Evolutionary conservation across 352 stramenopile genomes (phyloP), one percentile per base, ranked within the genome.

Genomic region (Phytophthora vignae): DNA sequence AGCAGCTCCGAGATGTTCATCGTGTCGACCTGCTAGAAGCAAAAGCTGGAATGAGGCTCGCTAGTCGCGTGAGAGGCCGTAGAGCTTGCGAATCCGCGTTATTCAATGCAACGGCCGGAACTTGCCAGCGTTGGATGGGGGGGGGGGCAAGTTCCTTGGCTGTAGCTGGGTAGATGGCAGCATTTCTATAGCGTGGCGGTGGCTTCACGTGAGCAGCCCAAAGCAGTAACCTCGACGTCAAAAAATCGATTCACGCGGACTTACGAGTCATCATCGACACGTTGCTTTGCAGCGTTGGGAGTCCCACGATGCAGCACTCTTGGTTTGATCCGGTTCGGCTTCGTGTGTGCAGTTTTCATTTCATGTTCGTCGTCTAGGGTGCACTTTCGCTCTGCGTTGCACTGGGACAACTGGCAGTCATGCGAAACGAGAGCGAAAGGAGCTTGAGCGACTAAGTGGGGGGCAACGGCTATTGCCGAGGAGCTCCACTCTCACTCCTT

Each of bases 1-100:
- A 61, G 50, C 17, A 66, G 48, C 21, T 71, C 64, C 46, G 36
- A 42, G 11, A 42, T 42, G 14, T 42, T 42, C 10, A 58, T 60
- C 19, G 60, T 27, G 22, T 27, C 22, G 22, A 27, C 22, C 22
- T 27, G 22, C 22, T 27, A 27, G 22, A 42, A 17, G 42, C 31
- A 15, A 14, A 49, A 58, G 27, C 55, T 50, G 59, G 6, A 49
- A 49, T 49, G 42, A n/a, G 14, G 42, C 10, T 49, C 17, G 40
- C 40, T 10, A 21, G 15, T 21, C 15, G 40, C 19, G 40, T 19
- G 17, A 9, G 14, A 1, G 42, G 42, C 42, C 21, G 15, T 49
- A 7, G 12, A 21, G 40, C 17, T 22, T 21, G 6, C 17, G 15
- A n/a, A 42, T 3, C 2, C 22, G 22, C 22, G 22, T 27, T 42